Conservation (phyloP, 73 alveolate genomes). For the Stentor roeselii region DNA sequence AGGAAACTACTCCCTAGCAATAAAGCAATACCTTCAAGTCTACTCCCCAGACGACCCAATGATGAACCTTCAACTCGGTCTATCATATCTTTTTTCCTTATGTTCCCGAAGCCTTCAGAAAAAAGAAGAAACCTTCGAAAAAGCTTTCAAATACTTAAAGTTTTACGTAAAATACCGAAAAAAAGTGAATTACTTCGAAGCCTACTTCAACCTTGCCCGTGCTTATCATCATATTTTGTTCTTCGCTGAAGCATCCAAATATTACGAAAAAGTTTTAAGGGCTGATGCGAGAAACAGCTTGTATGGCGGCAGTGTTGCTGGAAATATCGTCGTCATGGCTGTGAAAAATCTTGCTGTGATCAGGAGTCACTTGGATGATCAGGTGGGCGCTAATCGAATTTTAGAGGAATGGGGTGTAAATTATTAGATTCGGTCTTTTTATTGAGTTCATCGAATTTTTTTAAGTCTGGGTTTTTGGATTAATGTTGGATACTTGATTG, state of each 20-base stretch:
- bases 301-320: neutral
- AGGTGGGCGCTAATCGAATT: conserved; percentile 3
- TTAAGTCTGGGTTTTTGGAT: too few species aligned
- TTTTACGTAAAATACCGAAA: neutral
- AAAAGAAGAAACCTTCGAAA: conserved; percentile 3
- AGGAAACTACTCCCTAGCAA: neutral
- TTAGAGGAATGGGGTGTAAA: neutral
- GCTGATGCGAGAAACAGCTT: neutral
- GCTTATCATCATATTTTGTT: conserved; percentile 7
- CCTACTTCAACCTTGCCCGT: neutral
- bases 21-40: neutral
- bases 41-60: conserved; percentile 3
- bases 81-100: conserved; percentile 1
- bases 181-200: neutral
- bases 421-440: too few species aligned
- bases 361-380: neutral
- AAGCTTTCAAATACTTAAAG: neutral
- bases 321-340: neutral
- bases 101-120: neutral
- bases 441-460: too few species aligned
- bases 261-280: conserved; percentile 3
- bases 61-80: neutral
- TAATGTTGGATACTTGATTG: too few species aligned
- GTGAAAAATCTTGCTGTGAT: neutral
- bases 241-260: neutral